A percentile compares a stretch with the other conserved stretches of the same genome.
These are phyloP conservation scores for Pyrrhoderma noxium DNA, from an alignment of 1,284 basidiomycete species.

Conservation along the genomic window DNA sequence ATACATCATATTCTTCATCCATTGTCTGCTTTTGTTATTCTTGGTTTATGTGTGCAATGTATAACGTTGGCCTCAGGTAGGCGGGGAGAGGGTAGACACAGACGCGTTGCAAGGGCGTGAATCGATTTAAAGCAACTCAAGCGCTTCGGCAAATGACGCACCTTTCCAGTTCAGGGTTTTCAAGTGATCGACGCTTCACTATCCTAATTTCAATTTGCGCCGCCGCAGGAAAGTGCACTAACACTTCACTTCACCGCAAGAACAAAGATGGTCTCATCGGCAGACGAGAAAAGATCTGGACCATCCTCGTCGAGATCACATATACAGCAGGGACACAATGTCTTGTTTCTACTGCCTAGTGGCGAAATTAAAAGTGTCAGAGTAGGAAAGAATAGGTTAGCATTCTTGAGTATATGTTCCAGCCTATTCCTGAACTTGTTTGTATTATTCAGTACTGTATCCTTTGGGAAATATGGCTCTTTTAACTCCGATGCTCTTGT, in stretches of 20 bases:
- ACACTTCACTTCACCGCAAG: too few relatives aligned
- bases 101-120: slow-evolving; percentile 5
- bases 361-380: slow-evolving; percentile 63
- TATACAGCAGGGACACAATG: slow-evolving; percentile 55
- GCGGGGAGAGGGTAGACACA: not conserved
- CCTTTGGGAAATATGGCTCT: slow-evolving; percentile 67
- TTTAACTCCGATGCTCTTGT: slow-evolving; percentile 66
- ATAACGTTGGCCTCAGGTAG: not conserved
- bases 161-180: not conserved
- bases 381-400: slow-evolving; percentile 60
- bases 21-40: slow-evolving; percentile 35
- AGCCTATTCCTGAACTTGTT: not conserved
- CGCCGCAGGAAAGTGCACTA: too few relatives aligned
- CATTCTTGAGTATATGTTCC: slow-evolving; percentile 9
- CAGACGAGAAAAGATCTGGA: not conserved
- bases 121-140: slow-evolving; percentile 11
- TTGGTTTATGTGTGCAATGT: not conserved
- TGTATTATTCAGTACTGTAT: slow-evolving; percentile 37
- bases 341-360: slow-evolving; percentile 62
- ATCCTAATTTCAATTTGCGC: not conserved
- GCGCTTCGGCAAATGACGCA: slow-evolving; percentile 1
- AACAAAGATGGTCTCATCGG: slow-evolving; percentile 6
- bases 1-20: slow-evolving; percentile 88
- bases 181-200: not conserved
- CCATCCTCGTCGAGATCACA: slow-evolving; percentile 18